Evolutionary conservation across 2,329 filamentous ascomycete genomes (phyloP), one percentile per base, ranked within the genome.

Genomic region (Aspergillus piperis): DNA sequence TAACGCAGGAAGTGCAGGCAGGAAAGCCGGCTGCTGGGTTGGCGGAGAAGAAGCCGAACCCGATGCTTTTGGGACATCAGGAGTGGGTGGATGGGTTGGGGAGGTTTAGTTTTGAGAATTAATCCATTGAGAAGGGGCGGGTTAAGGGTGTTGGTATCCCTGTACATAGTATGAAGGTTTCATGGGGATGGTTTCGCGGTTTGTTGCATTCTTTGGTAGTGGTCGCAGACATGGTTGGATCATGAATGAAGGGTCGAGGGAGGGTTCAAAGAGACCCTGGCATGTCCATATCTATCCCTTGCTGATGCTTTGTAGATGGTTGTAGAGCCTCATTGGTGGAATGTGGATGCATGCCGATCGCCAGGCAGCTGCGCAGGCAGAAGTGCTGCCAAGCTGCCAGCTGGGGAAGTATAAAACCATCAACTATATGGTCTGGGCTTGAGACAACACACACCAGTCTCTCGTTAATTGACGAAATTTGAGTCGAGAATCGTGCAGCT

Each of bases 61-160:
- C 51, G 21, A 59, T 59, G 51, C 36, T 59, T 27, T 38, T 55
- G 10, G 57, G 57, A 10, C 51, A 59, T 36, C 57, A 59, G 41
- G 51, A 30, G n/a, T 59, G 57, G 57, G 10, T 59, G 21, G 57
- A 54, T 17, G 57, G 57, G 0, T 27, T 59, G 25, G 57, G 30
- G 19, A n/a, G n/a, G n/a, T 19, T 44, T 92, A 50, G 80, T 92
- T 5, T 49, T 2, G 19, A 44, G 10, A 30, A 30, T 30, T 30
- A 3, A 30, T 30, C 2, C 1, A 30, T 4, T 11, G 3, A 11
- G 3, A 10, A 4, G 3, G 8, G 8, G 8, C 6, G 17, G 21
- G 13, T 3, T 23, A 21, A 3, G n/a, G 41, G 30, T 32, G 4
- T 21, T 19, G n/a, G 5, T 13, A 21, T 21, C 41, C 19, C 41